These are phyloP conservation scores for Stenogyne calaminthoides DNA, from an alignment of 305 asterid genomes.

Conservation along the genomic window DNA sequence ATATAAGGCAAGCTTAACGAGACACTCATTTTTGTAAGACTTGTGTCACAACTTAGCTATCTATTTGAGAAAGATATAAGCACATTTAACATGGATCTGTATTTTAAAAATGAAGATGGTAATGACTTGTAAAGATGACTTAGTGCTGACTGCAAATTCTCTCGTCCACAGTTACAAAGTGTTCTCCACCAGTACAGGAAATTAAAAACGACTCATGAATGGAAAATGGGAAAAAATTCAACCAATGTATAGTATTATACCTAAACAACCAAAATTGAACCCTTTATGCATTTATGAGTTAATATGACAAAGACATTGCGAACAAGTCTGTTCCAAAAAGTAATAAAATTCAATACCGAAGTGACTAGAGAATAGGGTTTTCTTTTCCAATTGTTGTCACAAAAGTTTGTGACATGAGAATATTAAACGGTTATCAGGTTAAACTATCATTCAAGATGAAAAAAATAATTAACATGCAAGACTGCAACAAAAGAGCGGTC, in stretches of 20 bases:
- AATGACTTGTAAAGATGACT: background rate
- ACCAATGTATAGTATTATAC: background rate
- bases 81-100: slow-evolving; percentile 19
- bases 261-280: slow-evolving; percentile 10
- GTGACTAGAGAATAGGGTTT: background rate
- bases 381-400: slow-evolving; percentile 12
- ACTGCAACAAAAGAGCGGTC: slow-evolving; percentile 17
- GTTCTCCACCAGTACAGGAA: background rate
- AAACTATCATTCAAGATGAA: slow-evolving; percentile 20
- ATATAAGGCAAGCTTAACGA: background rate
- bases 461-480: slow-evolving; percentile 14
- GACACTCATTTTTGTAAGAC: slow-evolving; percentile 17
- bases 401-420: background rate
- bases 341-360: slow-evolving; percentile 13
- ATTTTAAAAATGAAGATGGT: background rate
- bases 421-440: background rate
- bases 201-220: background rate
- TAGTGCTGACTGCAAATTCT: slow-evolving; percentile 8
- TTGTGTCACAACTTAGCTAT: slow-evolving; percentile 10
- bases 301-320: slow-evolving; percentile 23
- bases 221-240: slow-evolving; percentile 4
- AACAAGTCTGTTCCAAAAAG: slow-evolving; percentile 15
- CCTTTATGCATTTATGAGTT: slow-evolving; percentile 13
- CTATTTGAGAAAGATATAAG: slow-evolving; percentile 12
- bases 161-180: background rate